phyloP scores from a whole-genome alignment of 148 eudicot genomes.

The Vaccinium vitisidaea region DNA sequence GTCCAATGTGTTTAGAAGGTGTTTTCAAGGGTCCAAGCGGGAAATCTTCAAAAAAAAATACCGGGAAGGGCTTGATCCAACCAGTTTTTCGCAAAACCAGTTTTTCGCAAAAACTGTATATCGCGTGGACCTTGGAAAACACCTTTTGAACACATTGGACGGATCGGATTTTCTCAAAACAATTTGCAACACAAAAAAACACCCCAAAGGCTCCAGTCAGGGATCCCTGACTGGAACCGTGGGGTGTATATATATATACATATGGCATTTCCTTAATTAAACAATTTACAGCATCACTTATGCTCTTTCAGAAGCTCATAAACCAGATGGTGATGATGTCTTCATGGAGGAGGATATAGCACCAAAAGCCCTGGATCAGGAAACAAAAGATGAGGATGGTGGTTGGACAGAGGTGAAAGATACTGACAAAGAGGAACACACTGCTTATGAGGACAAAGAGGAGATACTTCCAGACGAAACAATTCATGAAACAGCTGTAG shows the following conservation, averaged over 20 bases:
- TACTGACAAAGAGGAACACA: conserved; percentile 35
- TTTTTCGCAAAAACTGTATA: too few relatives aligned
- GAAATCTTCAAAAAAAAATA: too few relatives aligned
- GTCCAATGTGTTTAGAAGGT: too few relatives aligned
- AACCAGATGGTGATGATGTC: conserved; percentile 72
- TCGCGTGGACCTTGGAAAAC: too few relatives aligned
- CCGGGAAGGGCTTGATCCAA: too few relatives aligned
- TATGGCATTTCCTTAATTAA: background rate
- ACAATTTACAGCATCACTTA: conserved; percentile 17
- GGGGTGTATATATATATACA: background rate
- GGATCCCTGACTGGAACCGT: too few relatives aligned
- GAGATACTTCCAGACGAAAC: conserved; percentile 63
- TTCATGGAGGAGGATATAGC: conserved; percentile 93
- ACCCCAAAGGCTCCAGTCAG: too few relatives aligned
- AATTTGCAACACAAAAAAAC: too few relatives aligned
- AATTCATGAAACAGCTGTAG: conserved; percentile 81
- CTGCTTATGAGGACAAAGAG: conserved; percentile 43
- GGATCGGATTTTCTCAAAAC: too few relatives aligned
- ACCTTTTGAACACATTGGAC: too few relatives aligned
- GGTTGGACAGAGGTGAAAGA: conserved; percentile 65
- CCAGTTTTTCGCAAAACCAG: too few relatives aligned
- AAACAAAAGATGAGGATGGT: conserved; percentile 43
- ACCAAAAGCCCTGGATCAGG: conserved; percentile 48
- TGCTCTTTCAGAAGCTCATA: conserved; percentile 61
- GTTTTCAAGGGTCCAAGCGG: too few relatives aligned